Base-by-base conservation (phyloP, 2,329 filamentous ascomycete genomes). In the Parafenestella ontariensis region DNA sequence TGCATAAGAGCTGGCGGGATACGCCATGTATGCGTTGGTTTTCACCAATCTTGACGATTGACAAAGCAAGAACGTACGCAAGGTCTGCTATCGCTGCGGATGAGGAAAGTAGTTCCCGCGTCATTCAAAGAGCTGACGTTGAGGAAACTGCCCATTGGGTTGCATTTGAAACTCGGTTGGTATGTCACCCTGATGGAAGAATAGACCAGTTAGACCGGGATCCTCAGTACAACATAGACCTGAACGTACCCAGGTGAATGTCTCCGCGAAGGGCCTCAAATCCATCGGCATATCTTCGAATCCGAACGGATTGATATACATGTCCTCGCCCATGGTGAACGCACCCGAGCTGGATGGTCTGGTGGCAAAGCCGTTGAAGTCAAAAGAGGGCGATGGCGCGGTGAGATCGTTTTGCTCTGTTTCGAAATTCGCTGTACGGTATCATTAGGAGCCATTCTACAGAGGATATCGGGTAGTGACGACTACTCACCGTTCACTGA, bases 231-330 rank as follows among this genome's bases (percentile, higher is more conserved):
- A 26, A 26, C 5, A 3, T 13, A 34, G 15, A 26, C 6, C 9
- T 21, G 31, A 23, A 56, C 54, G 24, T 56, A 69, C 70, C 68
- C 68, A 72, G 28, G 60, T 58, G 29, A 70, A 68, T n/a, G 49
- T 41, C 13, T 62, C 52, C 7, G 52, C 50, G 17, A 57, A 55
- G 7, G 47, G 21, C 13, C 62, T 62, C n/a, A 71, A 47, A 31
- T 71, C 63, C 59, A 71, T 68, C 1, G 61, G 46, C 34, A 63
- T 58, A 24, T 66, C 61, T 11, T 51, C 44, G 46, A 61, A 59
- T 6, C 56, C 45, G 36, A 69, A 66, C 2, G 65, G 49, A 21
- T 60, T 60, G 13, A 18, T 33, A 40, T 52, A 61, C 18, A 49
- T 51, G 37, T 51, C 45, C 13, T 52, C 49, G 2, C 46, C 49